Conservation (phyloP, 2,329 filamentous ascomycete genomes). For the Nigrospora sphaerica region DNA sequence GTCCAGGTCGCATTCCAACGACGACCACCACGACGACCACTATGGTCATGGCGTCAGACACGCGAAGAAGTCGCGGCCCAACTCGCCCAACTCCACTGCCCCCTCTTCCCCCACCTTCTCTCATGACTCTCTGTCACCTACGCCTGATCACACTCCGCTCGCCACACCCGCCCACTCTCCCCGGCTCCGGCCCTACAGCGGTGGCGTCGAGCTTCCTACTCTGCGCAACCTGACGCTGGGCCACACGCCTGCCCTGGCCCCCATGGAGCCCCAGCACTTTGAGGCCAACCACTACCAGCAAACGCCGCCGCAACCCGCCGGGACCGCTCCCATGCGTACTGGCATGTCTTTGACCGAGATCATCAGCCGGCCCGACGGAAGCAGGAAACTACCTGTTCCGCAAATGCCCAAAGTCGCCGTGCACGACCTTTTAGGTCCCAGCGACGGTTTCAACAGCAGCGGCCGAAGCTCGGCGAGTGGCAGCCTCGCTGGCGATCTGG, state of each 20-base stretch:
- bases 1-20: conserved; percentile 80
- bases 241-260: conserved; percentile 49
- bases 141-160: conserved; percentile 96
- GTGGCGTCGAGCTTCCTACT: conserved; percentile 69
- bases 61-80: conserved; percentile 82
- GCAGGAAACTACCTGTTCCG: conserved; percentile 82
- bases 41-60: conserved; percentile 62
- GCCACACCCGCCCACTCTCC: conserved; percentile 94
- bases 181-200: conserved; percentile 66
- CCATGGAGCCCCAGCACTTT: conserved; percentile 47
- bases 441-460: conserved; percentile 59
- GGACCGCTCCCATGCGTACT: conserved; percentile 43
- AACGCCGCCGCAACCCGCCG: conserved; percentile 43
- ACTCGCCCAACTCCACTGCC: conserved; percentile 90
- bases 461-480: conserved; percentile 71
- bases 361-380: conserved; percentile 80
- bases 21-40: conserved; percentile 70
- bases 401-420: conserved; percentile 86
- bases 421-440: conserved; percentile 71
- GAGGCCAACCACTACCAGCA: conserved; percentile 35
- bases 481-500: conserved; percentile 68
- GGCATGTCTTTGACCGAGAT: conserved; percentile 87
- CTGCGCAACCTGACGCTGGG: conserved; percentile 59
- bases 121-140: conserved; percentile 90
- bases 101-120: conserved; percentile 95